Percentiles rank a stretch among this genome's conserved stretches.
These are phyloP conservation scores for Lactarius hengduanensis DNA, from an alignment of 768 basidiomycete species.

Conservation along the genomic window DNA sequence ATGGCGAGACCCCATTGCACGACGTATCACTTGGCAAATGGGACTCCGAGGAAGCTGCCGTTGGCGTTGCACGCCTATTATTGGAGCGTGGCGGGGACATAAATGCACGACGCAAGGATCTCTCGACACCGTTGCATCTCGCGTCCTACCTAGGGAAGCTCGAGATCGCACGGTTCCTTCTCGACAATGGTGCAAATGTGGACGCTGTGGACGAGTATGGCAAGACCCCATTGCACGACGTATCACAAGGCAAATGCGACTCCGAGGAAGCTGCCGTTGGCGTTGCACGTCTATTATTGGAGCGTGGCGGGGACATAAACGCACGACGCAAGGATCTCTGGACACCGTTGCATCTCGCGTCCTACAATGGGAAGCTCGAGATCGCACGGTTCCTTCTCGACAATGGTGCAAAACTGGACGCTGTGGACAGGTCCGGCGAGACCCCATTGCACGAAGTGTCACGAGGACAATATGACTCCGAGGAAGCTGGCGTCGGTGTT, in stretches of 20 bases:
- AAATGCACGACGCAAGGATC: no score
- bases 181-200: no score
- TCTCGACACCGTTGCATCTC: no score
- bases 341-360: background rate
- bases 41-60: background rate
- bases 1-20: background rate
- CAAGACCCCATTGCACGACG: background rate
- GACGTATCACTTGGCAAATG: background rate
- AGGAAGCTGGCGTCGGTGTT: background rate
- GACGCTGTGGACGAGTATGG: background rate
- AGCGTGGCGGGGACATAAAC: background rate
- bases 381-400: background rate
- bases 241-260: background rate
- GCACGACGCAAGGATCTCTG: fast-evolving
- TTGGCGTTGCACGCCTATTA: no score
- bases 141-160: no score
- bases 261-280: background rate
- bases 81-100: no score
- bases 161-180: no score
- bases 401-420: background rate
- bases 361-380: background rate
- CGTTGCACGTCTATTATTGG: background rate
- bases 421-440: no score
- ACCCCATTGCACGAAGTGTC: no score
- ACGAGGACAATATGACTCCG: background rate